A percentile compares a stretch with the other conserved stretches of the same genome.
phyloP scores from a whole-genome alignment of 345 rosid species.

The Carallia brachiata region DNA sequence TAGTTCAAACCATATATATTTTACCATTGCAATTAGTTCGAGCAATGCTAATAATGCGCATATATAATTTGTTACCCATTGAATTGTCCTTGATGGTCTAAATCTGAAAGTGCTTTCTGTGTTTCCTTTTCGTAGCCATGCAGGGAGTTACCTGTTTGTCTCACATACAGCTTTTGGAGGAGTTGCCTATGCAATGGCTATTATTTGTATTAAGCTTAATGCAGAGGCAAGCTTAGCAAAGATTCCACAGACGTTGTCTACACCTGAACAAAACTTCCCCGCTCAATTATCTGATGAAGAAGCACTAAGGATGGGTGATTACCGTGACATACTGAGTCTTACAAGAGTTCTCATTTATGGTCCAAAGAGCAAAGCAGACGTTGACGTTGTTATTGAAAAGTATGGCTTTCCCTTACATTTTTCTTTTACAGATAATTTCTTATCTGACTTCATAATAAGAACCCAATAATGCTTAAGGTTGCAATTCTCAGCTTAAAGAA shows the following conservation, averaged over 20 bases:
- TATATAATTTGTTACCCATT: no score
- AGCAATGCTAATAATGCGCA: no score
- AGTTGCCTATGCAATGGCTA: slow-evolving; percentile 88
- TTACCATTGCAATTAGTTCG: no score
- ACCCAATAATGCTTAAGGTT: neutral
- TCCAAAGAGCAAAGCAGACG: slow-evolving; percentile 90
- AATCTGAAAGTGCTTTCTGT: neutral
- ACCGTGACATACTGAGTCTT: slow-evolving; percentile 93
- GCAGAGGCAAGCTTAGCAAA: slow-evolving; percentile 45
- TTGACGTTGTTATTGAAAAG: slow-evolving; percentile 70
- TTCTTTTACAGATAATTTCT: neutral
- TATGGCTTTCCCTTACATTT: slow-evolving; percentile 13
- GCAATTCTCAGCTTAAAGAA: neutral
- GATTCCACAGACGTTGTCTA: slow-evolving; percentile 25
- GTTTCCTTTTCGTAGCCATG: slow-evolving; percentile 40
- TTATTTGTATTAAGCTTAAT: slow-evolving; percentile 68
- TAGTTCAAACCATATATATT: no score
- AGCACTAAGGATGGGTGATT: slow-evolving; percentile 83
- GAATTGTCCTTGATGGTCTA: slow-evolving; percentile 2
- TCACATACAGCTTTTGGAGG: slow-evolving; percentile 96
- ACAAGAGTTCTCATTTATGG: slow-evolving; percentile 87
- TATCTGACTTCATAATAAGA: neutral
- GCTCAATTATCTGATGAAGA: slow-evolving; percentile 63
- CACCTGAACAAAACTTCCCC: slow-evolving; percentile 38
- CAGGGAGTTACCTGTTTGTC: slow-evolving; percentile 77